Conservation (phyloP, 2,329 filamentous ascomycete species). For the Orbilia quercus region DNA sequence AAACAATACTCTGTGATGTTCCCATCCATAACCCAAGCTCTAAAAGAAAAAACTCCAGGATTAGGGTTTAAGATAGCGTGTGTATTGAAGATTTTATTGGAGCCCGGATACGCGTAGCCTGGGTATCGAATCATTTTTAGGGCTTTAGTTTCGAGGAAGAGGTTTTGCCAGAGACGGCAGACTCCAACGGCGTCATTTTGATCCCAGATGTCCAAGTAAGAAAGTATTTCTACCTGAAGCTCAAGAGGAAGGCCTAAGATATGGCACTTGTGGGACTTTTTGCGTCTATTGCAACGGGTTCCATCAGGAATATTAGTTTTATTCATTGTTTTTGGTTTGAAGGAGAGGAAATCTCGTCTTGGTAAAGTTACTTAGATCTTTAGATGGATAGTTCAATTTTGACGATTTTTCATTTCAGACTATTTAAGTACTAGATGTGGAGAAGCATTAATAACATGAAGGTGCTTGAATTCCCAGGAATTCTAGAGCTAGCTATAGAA, state of each 20-base stretch:
- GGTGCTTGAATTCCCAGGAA: no score
- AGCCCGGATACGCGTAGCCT: neutral
- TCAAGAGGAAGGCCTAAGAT: neutral
- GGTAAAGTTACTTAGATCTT: no score
- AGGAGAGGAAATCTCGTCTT: no score
- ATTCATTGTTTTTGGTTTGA: no score
- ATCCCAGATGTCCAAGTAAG: slow-evolving; percentile 3
- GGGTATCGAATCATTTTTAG: neutral
- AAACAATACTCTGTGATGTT: neutral
- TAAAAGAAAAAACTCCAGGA: neutral
- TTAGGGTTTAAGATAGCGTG: neutral
- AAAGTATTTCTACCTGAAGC: slow-evolving; percentile 21
- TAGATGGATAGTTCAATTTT: no score
- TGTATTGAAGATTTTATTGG: neutral
- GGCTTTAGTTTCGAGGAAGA: neutral
- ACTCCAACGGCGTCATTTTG: neutral
- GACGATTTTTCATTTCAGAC: no score
- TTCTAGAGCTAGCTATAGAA: no score
- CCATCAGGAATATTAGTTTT: no score
- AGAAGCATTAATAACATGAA: no score
- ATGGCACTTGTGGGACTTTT: neutral
- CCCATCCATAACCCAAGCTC: neutral
- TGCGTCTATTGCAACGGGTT: no score
- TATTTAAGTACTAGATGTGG: no score
- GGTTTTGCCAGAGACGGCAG: neutral